Base-by-base conservation (phyloP, 2,329 filamentous ascomycete genomes). In the Aspergillus ochraceus region DNA sequence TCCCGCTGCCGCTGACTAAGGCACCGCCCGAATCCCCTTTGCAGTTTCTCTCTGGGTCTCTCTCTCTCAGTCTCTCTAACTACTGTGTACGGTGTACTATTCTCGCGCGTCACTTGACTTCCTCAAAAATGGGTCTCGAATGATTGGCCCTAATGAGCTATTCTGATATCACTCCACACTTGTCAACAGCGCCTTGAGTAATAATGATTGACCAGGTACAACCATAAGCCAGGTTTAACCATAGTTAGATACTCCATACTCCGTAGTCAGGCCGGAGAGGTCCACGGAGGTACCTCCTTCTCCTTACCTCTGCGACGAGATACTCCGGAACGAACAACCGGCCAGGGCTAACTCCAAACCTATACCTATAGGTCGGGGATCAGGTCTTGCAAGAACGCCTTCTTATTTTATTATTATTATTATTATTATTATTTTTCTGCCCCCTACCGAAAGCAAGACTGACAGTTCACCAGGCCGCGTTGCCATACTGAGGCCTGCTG, bases 401-500 rank as follows among this genome's bases (percentile, higher is more conserved):
- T 47, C 36, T 39, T 42, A 8, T n/a, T 17, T 29, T 29, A 9
- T 10, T 29, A 9, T 29, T 29, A 9, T 29, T 29, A 26, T n/a
- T n/a, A n/a, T n/a, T n/a, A n/a, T n/a, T n/a, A n/a, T n/a, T n/a
- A 6, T 29, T 29, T 9, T n/a, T 9, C 36, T 42, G 36, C 5
- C 45, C 45, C 45, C 22, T 47, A 22, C 45, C 45, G 45, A 47
- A 47, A 47, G 22, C 45, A 47, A 24, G 22, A 20, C 45, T 55
- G 30, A 26, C 54, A 50, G 54, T 55, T 47, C 46, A 50, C 54
- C 47, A 51, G 47, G 47, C 30, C 32, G 32, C 30, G 29, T 36
- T 29, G 36, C 39, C 36, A 42, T 42, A n/a, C 36, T 29, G 24
- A 55, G 66, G 62, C 70, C 70, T 69, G 68, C 66, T 72, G 71